Conservation (phyloP, 192 early-diverging fungal genomes). For the Hyaloraphidium curvatum region DNA sequence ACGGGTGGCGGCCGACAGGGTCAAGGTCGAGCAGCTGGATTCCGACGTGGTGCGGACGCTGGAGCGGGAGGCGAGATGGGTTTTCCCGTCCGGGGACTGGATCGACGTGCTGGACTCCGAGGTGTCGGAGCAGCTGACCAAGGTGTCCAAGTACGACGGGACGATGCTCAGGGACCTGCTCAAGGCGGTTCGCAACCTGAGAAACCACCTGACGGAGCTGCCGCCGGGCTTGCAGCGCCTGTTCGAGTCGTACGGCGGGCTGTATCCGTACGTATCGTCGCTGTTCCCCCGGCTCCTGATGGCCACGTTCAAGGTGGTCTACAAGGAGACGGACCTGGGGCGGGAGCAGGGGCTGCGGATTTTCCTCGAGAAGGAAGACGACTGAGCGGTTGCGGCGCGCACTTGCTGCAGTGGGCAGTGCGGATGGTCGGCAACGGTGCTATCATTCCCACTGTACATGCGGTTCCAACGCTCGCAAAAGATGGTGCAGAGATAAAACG, state of each 20-base stretch:
- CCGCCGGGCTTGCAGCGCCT: background rate
- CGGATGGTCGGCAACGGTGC: too few species aligned
- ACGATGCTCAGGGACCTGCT: background rate
- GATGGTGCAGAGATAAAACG: too few species aligned
- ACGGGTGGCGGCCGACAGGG: background rate
- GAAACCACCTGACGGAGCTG: background rate
- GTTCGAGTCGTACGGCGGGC: background rate
- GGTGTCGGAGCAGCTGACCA: background rate
- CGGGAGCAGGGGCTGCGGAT: too few species aligned
- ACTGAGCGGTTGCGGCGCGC: too few species aligned
- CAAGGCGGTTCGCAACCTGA: constrained; percentile 1
- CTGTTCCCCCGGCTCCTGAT: background rate
- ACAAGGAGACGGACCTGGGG: too few species aligned
- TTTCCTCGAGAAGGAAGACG: too few species aligned
- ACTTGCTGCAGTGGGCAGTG: too few species aligned
- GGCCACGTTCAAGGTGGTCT: too few species aligned
- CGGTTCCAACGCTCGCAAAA: too few species aligned
- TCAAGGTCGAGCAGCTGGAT: background rate
- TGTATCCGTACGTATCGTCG: background rate
- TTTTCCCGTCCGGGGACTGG: background rate
- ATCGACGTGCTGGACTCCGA: background rate
- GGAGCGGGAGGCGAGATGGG: background rate
- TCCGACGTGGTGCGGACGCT: background rate
- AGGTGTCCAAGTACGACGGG: background rate
- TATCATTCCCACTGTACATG: too few species aligned